phyloP scores from a whole-genome alignment of 2,329 filamentous ascomycete species.

The Fusarium sp. region DNA sequence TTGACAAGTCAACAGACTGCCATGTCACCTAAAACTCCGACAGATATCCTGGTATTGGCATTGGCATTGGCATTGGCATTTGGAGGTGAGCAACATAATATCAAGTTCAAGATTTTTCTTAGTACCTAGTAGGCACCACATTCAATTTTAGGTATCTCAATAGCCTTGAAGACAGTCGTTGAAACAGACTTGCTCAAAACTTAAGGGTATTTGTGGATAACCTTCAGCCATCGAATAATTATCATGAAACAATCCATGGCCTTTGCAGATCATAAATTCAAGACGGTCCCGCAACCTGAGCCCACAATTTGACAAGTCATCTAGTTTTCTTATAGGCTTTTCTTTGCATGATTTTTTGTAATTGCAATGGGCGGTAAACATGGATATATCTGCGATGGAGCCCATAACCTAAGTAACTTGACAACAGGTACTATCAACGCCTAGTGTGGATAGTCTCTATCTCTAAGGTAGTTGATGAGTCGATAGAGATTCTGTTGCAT shows the following conservation, averaged over 20 bases:
- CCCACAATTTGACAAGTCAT: conserved; percentile 21
- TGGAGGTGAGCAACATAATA: not conserved
- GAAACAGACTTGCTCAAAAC: conserved; percentile 5
- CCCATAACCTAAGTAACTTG: not conserved
- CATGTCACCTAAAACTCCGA: not conserved
- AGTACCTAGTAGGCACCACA: not conserved
- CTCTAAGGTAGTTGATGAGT: not conserved
- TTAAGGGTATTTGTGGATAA: conserved; percentile 18
- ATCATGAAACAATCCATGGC: conserved; percentile 19
- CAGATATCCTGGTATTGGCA: not conserved
- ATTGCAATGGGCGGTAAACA: not conserved
- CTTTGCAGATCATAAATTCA: conserved; percentile 23
- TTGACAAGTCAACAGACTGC: not conserved
- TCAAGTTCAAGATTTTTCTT: not conserved
- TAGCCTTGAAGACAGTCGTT: not conserved
- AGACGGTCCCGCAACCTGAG: conserved; percentile 14
- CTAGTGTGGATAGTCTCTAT: not conserved
- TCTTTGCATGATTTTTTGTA: not conserved
- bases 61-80: not conserved
- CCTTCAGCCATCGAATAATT: conserved; percentile 9
- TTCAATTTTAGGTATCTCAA: not conserved
- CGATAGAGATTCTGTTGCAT: not conserved
- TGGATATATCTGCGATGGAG: not conserved
- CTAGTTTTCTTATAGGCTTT: conserved; percentile 5
- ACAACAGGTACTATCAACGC: not conserved